Conservation (phyloP, 768 basidiomycete genomes). For the Termitomyces sp. region DNA sequence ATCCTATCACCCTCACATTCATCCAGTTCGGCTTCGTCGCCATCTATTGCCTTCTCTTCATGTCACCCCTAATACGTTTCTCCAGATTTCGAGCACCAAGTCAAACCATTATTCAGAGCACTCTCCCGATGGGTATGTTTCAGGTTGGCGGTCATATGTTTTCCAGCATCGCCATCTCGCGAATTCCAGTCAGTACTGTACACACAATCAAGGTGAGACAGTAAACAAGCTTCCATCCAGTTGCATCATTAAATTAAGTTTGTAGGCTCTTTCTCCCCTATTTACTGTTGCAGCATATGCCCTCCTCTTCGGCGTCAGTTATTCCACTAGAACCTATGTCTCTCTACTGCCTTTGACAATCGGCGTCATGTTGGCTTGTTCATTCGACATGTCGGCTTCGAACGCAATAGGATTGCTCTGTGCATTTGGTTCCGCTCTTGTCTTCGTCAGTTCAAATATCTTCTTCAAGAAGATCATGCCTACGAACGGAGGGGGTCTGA, state of each 20-base stretch:
- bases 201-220: constrained; percentile 93
- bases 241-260: background rate
- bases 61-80: constrained; percentile 68
- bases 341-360: constrained; percentile 92
- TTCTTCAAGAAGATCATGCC: constrained; percentile 99
- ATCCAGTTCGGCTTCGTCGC: constrained; percentile 97
- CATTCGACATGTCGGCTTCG: constrained; percentile 86
- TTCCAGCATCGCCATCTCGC: constrained; percentile 93
- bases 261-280: constrained; percentile 88
- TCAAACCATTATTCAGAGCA: constrained; percentile 64
- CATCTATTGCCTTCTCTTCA: constrained; percentile 77
- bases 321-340: constrained; percentile 85
- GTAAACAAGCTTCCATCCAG: background rate
- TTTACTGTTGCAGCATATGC: constrained; percentile 98
- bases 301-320: constrained; percentile 87
- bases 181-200: constrained; percentile 95
- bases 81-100: constrained; percentile 68
- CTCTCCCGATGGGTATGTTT: constrained; percentile 94
- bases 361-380: constrained; percentile 97
- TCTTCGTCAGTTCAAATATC: constrained; percentile 98
- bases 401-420: constrained; percentile 85
- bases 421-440: constrained; percentile 93
- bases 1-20: constrained; percentile 95
- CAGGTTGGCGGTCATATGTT: constrained; percentile 98
- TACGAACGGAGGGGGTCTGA: constrained; percentile 35